Evolutionary conservation across 78 protist species (phyloP).

Genomic region (Guillardia theta): DNA sequence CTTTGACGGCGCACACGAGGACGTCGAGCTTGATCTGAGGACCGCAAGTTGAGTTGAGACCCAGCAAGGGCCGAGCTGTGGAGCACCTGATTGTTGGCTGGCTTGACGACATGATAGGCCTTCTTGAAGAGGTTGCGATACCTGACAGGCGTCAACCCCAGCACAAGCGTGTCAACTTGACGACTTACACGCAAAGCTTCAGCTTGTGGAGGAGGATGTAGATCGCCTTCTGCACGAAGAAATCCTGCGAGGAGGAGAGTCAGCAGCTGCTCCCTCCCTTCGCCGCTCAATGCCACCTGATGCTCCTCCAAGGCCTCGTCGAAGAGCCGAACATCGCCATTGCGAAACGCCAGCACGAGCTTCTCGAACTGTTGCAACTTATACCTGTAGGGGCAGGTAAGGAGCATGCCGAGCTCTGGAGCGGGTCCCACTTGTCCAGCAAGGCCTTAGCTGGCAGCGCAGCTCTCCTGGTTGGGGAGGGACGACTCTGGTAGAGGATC

Average conservation of each 20-base stretch:
- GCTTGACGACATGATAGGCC: too few species aligned
- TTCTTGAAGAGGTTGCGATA: slow-evolving; percentile 25
- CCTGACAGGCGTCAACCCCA: too few species aligned
- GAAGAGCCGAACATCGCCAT: neutral
- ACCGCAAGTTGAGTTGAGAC: too few species aligned
- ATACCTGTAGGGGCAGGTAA: neutral
- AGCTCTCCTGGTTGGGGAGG: neutral
- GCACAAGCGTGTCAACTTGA: too few species aligned
- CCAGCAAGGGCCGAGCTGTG: too few species aligned
- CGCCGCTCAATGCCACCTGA: neutral
- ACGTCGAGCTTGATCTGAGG: neutral
- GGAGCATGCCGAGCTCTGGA: too few species aligned
- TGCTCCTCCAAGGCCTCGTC: neutral
- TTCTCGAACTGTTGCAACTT: neutral
- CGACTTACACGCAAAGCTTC: neutral
- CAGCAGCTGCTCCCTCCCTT: neutral
- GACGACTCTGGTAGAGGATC: neutral
- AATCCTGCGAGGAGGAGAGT: neutral
- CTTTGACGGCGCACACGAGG: neutral
- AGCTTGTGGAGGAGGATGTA: slow-evolving; percentile 27
- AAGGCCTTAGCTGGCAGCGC: too few species aligned
- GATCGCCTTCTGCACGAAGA: neutral
- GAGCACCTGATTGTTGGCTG: too few species aligned
- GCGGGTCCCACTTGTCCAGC: too few species aligned
- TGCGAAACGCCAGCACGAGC: slow-evolving; percentile 13